A percentile compares a stretch with the other conserved stretches of the same genome.
These are phyloP conservation scores for Xylaria telfairii DNA, from an alignment of 495 filamentous ascomycete genomes.

Conservation along the genomic window DNA sequence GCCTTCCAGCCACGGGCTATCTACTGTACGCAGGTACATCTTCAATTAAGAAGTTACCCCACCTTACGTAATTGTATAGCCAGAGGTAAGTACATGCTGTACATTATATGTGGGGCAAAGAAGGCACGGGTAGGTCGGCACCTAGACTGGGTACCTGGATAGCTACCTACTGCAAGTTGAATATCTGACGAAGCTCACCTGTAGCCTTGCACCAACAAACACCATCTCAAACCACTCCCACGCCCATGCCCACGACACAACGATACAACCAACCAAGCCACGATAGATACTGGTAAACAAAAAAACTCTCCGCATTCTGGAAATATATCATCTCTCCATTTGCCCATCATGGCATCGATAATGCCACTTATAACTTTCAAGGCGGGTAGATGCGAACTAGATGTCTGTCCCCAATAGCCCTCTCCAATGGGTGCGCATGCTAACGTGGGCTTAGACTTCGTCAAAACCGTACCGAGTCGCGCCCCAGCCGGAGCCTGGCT, in stretches of 20 bases:
- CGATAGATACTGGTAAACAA: neutral
- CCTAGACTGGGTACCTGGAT: too few species aligned
- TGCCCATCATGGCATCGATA: slow-evolving; percentile 68
- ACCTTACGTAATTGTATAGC: too few species aligned
- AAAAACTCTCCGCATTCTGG: neutral
- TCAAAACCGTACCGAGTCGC: slow-evolving; percentile 69
- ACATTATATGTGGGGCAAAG: too few species aligned
- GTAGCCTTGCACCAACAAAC: slow-evolving; percentile 34
- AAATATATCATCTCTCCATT: neutral
- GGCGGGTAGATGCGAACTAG: slow-evolving; percentile 86
- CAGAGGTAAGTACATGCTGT: neutral
- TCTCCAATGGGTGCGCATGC: slow-evolving; percentile 26
- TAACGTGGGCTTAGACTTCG: slow-evolving; percentile 55
- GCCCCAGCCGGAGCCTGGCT: slow-evolving; percentile 74
- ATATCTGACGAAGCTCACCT: slow-evolving; percentile 39
- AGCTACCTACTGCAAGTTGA: neutral
- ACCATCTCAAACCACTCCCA: slow-evolving; percentile 8
- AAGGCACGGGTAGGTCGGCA: neutral
- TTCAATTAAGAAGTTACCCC: neutral
- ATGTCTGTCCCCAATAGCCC: slow-evolving; percentile 62
- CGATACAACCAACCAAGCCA: slow-evolving; percentile 1
- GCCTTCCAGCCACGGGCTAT: slow-evolving; percentile 19
- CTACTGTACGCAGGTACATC: slow-evolving; percentile 4
- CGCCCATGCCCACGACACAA: slow-evolving; percentile 1
- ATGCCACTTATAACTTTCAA: slow-evolving; percentile 93